Conservation (phyloP, 352 stramenopile species). For the Globisporangium solare region DNA sequence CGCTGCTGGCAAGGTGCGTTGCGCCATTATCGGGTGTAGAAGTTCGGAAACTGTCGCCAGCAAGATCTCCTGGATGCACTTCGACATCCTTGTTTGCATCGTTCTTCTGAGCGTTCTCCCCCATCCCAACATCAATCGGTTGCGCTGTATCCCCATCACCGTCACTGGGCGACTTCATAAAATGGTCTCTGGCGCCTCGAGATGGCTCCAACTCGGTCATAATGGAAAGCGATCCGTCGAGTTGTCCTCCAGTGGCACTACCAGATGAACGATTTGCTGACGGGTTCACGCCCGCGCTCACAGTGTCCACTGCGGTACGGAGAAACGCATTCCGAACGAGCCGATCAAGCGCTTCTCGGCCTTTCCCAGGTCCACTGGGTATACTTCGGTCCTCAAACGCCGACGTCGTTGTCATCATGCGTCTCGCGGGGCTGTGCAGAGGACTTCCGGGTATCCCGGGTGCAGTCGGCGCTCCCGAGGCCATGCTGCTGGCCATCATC, state of each 20-base stretch:
- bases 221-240: background rate
- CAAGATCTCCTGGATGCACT: background rate
- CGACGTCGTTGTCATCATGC: slow-evolving; percentile 20
- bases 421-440: slow-evolving; percentile 8
- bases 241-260: background rate
- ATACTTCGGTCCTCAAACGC: slow-evolving; percentile 46
- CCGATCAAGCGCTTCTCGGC: slow-evolving; percentile 50
- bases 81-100: background rate
- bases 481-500: background rate
- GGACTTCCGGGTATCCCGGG: slow-evolving; percentile 1
- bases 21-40: too few species aligned
- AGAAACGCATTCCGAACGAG: slow-evolving; percentile 47
- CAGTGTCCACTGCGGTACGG: slow-evolving; percentile 13
- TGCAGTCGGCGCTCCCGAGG: background rate
- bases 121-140: too few species aligned
- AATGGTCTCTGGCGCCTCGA: too few species aligned
- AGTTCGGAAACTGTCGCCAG: background rate
- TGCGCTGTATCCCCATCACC: too few species aligned
- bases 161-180: too few species aligned
- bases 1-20: background rate
- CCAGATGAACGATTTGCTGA: background rate
- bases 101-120: background rate
- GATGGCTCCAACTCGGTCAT: background rate
- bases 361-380: slow-evolving; percentile 33
- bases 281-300: background rate